Evolutionary conservation across 257 asterid species (phyloP), one percentile per base, ranked within the genome.

Genomic region (Lantana camara): DNA sequence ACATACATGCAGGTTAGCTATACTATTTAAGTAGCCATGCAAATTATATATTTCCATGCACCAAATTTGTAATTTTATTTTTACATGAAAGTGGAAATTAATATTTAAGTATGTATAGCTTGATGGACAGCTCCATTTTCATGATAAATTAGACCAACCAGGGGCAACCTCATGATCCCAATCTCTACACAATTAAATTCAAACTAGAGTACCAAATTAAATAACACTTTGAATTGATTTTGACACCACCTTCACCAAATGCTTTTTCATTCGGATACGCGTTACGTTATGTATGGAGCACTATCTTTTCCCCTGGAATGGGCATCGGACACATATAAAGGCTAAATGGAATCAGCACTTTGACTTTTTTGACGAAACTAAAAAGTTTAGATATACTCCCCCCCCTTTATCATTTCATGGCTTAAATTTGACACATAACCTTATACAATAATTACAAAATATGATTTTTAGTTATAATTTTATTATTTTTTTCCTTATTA

Each of bases 271-370:
- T 35, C 32, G 70, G 57, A 66, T 71, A 66, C 17, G 15, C 82
- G 80, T 74, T 68, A 59, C 64, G 55, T 69, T 66, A 63, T 41
- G 61, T 63, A 63, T 41, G 63, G 30, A 53, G 79, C 87, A 77
- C 81, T 72, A 63, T 51, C 78, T 78, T 67, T 73, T 48, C 46
- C 60, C 54, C 22, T 16, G 44, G 76, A 80, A 74, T 76, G 32
- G 70, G 72, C 73, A 53, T 66, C 78, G 4, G 90, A 72, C 90
- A 82, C 84, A 67, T 64, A 57, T n/a, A 77, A 77, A 72, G 73
- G 37, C 50, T 23, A 16, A 21, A 12, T 55, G 63, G 81, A 73
- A 74, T 73, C 75, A 63, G 61, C 83, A 61, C 51, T 63, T 47
- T 5, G 21, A 45, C 73, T 57, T 68, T 71, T 57, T 72, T 79